Percentiles rank a stretch among this genome's conserved stretches.
These are phyloP conservation scores for Selaginella tamariscina DNA, from an alignment of 75 land plant species.

Conservation along the genomic window DNA sequence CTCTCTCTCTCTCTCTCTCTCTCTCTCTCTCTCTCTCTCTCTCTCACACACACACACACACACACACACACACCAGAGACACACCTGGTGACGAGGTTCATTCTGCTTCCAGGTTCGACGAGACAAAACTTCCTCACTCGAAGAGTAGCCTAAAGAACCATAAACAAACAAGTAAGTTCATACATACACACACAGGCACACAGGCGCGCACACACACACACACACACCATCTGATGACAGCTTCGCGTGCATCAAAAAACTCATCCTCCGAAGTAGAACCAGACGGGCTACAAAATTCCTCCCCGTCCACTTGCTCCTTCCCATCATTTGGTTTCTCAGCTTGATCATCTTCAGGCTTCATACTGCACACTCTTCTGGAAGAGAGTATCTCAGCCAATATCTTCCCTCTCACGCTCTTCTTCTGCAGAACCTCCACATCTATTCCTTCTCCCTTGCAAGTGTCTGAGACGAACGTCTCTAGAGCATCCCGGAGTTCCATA, in stretches of 20 bases:
- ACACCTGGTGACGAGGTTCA: background rate
- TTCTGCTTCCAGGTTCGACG: background rate
- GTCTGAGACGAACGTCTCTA: background rate
- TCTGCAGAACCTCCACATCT: background rate
- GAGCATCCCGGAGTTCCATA: background rate
- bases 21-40: too few relatives aligned
- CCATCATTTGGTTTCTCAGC: too few relatives aligned
- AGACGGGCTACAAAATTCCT: background rate
- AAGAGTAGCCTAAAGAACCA: background rate
- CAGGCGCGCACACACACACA: too few relatives aligned
- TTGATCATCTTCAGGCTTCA: background rate
- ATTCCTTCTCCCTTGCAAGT: background rate
- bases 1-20: too few relatives aligned
- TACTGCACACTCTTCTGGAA: background rate
- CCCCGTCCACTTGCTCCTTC: too few relatives aligned
- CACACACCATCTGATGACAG: background rate
- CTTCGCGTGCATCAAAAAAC: background rate
- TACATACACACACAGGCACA: too few relatives aligned
- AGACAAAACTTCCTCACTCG: background rate
- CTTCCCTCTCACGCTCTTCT: background rate
- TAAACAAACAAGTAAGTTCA: background rate
- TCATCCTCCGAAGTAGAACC: background rate
- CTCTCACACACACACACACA: too few relatives aligned
- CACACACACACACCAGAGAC: too few relatives aligned
- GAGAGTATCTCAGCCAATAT: background rate